phyloP scores from a whole-genome alignment of 176 grass and related monocot genomes.

The Saccharum officinarum region DNA sequence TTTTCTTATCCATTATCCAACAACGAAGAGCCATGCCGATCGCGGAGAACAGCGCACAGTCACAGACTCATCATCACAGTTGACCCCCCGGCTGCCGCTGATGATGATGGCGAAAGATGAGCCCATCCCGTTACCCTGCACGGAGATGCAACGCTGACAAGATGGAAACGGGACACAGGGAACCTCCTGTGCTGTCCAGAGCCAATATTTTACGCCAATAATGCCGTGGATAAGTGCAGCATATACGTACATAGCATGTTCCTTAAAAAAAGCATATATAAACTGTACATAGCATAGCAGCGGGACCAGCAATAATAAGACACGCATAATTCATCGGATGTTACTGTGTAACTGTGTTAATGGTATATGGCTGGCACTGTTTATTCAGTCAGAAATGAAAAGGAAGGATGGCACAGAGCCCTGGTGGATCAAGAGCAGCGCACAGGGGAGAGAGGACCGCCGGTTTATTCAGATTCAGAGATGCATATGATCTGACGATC shows the following conservation, averaged over 20 bases:
- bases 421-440: background rate
- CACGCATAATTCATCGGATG: background rate
- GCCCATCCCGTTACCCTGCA: background rate
- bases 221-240: conserved; percentile 5
- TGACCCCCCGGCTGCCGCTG: background rate
- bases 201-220: conserved; percentile 21
- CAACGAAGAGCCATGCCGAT: background rate
- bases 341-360: background rate
- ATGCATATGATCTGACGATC: background rate
- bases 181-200: too few relatives aligned
- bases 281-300: too few relatives aligned
- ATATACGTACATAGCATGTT: background rate
- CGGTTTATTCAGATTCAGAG: background rate
- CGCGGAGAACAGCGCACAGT: background rate
- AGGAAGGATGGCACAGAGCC: background rate
- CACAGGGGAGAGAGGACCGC: too few relatives aligned
- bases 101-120: background rate
- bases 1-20: too few relatives aligned
- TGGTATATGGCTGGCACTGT: background rate
- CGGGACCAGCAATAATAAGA: too few relatives aligned
- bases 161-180: background rate
- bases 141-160: background rate
- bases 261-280: too few relatives aligned
- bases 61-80: background rate
- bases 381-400: background rate